These are phyloP conservation scores for Stenogyne calaminthoides DNA, from an alignment of 305 asterid species.

Conservation along the genomic window DNA sequence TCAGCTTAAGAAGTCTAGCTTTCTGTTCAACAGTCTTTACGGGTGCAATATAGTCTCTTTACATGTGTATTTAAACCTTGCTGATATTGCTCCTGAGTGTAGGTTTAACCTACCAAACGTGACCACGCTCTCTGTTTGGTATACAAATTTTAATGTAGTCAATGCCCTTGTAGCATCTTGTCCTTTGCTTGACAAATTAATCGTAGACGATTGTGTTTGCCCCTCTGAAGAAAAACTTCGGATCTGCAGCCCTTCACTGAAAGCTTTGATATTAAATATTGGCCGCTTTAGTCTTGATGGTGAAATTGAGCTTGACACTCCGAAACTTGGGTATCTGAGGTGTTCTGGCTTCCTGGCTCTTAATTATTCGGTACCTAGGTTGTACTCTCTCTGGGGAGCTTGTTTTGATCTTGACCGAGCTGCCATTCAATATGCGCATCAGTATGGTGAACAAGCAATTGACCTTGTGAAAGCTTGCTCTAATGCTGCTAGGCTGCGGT, in stretches of 20 bases:
- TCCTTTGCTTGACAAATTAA: slow-evolving; percentile 14
- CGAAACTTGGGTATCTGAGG: slow-evolving; percentile 14
- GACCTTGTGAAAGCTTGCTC: slow-evolving; percentile 14
- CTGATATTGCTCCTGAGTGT: not conserved
- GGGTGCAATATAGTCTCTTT: slow-evolving; percentile 29
- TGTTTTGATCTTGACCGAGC: not conserved
- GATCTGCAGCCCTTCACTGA: slow-evolving; percentile 27
- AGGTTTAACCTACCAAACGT: slow-evolving; percentile 28
- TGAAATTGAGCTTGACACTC: slow-evolving; percentile 29
- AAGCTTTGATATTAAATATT: not conserved
- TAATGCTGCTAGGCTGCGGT: slow-evolving; percentile 2
- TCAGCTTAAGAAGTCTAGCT: not conserved
- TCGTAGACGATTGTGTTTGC: not conserved
- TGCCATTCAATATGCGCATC: not conserved
- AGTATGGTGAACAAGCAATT: not conserved
- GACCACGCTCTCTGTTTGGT: slow-evolving; percentile 1
- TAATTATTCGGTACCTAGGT: not conserved
- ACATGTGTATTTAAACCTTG: not conserved
- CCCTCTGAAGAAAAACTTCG: not conserved
- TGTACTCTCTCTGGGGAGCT: slow-evolving; percentile 19
- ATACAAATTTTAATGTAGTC: not conserved
- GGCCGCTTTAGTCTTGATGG: not conserved
- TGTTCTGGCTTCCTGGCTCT: slow-evolving; percentile 19
- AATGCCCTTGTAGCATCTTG: slow-evolving; percentile 21
- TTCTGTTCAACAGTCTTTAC: slow-evolving; percentile 21